Percentiles rank a stretch among this genome's conserved stretches.
Evolutionary conservation across 208 protist species (phyloP).

Genomic region (Crithidia expoeki): DNA sequence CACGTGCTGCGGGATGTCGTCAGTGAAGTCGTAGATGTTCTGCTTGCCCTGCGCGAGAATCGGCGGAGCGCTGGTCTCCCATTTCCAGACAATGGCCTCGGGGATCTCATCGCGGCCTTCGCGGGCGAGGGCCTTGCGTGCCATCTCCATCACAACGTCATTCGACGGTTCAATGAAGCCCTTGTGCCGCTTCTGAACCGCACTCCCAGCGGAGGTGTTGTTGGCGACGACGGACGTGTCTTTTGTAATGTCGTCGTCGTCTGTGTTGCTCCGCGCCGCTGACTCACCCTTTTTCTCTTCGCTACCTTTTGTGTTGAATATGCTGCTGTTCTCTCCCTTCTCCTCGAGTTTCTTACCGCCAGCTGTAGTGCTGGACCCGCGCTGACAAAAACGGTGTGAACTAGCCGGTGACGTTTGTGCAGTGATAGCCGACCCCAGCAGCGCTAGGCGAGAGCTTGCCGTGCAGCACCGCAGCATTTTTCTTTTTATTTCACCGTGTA

Average conservation of each 20-base stretch:
- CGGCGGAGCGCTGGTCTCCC: constrained; percentile 74
- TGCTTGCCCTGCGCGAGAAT: constrained; percentile 81
- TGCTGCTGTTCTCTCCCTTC: background rate
- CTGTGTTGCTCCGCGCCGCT: constrained; percentile 1
- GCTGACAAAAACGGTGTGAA: background rate
- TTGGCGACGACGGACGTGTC: background rate
- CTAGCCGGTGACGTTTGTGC: background rate
- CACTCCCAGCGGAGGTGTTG: background rate
- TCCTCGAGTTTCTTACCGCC: background rate
- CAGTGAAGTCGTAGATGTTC: constrained; percentile 85
- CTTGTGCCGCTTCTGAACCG: constrained; percentile 40
- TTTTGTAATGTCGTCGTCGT: background rate
- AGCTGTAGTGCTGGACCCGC: constrained; percentile 23
- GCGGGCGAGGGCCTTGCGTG: constrained; percentile 75
- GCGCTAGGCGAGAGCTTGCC: constrained; percentile 15
- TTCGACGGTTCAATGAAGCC: constrained; percentile 84
- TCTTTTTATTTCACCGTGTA: background rate
- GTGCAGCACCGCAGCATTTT: constrained; percentile 27
- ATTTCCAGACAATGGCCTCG: constrained; percentile 78
- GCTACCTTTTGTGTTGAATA: background rate
- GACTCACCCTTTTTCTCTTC: background rate
- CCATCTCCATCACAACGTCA: constrained; percentile 87
- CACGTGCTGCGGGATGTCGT: constrained; percentile 88
- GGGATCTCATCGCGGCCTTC: constrained; percentile 78
- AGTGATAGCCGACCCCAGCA: background rate